These are phyloP conservation scores for Aspergillus homomorphus DNA, from an alignment of 495 filamentous ascomycete genomes.

Conservation along the genomic window DNA sequence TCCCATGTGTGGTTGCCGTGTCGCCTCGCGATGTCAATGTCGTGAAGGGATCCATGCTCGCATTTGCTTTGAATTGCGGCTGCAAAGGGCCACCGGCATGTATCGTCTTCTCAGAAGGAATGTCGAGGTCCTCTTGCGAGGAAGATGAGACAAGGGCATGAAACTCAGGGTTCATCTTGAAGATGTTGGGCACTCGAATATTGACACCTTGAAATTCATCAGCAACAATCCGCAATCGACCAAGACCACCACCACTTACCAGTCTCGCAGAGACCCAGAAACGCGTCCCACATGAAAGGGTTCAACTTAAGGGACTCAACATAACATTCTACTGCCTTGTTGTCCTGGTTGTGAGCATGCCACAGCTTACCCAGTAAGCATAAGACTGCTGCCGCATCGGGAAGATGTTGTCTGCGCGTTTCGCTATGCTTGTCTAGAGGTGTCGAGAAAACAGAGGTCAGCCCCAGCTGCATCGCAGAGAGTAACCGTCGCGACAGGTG, in stretches of 20 bases:
- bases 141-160: constrained; percentile 44
- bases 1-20: constrained; percentile 40
- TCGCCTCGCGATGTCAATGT: constrained; percentile 43
- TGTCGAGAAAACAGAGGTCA: constrained; percentile 12
- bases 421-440: constrained; percentile 64
- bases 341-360: constrained; percentile 72
- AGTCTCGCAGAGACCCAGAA: constrained; percentile 70
- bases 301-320: constrained; percentile 85
- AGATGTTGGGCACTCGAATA: constrained; percentile 78
- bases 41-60: constrained; percentile 45
- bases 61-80: constrained; percentile 41
- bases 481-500: background rate
- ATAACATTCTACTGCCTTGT: constrained; percentile 78
- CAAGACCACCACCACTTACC: constrained; percentile 41
- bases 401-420: constrained; percentile 60
- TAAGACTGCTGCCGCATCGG: constrained; percentile 77
- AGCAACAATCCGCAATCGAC: constrained; percentile 6
- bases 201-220: constrained; percentile 59
- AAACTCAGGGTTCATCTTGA: constrained; percentile 71
- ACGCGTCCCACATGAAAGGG: constrained; percentile 98
- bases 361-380: constrained; percentile 87
- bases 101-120: constrained; percentile 35
- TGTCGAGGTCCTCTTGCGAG: constrained; percentile 34
- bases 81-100: constrained; percentile 40
- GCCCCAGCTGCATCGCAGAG: background rate